A percentile compares a stretch with the other conserved stretches of the same genome.
Evolutionary conservation across 2,329 filamentous ascomycete species (phyloP).

Genomic region (Zasmidium cellare): DNA sequence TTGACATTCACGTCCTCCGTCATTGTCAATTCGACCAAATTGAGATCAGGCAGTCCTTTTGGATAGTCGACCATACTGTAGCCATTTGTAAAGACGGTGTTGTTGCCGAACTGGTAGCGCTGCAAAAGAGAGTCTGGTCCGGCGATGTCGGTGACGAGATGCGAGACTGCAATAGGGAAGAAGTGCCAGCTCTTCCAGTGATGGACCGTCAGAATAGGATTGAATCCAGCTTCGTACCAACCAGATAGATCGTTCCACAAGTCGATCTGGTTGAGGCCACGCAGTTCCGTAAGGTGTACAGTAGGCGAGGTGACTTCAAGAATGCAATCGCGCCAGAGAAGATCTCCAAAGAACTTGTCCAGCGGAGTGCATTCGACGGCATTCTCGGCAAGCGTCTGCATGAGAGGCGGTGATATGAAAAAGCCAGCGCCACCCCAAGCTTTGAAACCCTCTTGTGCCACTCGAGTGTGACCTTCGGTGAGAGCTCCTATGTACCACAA

Average conservation of each 20-base stretch:
- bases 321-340: constrained; percentile 31
- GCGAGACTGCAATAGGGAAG: constrained; percentile 23
- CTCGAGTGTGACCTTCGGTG: constrained; percentile 27
- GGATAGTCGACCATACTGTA: constrained; percentile 29
- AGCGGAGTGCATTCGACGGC: constrained; percentile 23
- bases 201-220: constrained; percentile 27
- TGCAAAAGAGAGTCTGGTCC: constrained; percentile 29
- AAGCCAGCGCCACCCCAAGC: constrained; percentile 33
- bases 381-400: constrained; percentile 24
- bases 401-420: constrained; percentile 29
- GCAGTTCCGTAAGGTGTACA: constrained; percentile 26
- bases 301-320: constrained; percentile 27
- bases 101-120: constrained; percentile 26
- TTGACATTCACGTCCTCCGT: constrained; percentile 23
- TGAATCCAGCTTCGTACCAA: constrained; percentile 30
- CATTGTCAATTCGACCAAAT: constrained; percentile 29
- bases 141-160: constrained; percentile 26
- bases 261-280: constrained; percentile 30
- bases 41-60: constrained; percentile 28
- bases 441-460: constrained; percentile 30
- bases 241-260: constrained; percentile 28
- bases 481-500: constrained; percentile 29
- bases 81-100: constrained; percentile 29
- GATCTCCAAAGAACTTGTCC: constrained; percentile 26
- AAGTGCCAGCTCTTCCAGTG: constrained; percentile 33